Conservation (phyloP, 169 alveolate genomes). For the Theileria equi region DNA sequence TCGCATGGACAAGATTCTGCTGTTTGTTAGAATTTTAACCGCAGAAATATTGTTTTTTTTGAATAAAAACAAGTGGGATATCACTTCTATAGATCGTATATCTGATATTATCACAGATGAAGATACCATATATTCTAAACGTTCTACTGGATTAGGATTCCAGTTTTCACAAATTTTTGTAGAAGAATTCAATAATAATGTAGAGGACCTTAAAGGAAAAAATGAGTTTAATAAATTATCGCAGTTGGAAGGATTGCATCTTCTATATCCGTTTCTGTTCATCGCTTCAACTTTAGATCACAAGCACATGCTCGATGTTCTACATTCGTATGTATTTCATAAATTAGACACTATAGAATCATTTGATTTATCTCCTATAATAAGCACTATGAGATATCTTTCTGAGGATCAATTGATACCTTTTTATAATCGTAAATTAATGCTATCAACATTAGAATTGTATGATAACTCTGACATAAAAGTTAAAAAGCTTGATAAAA, state of each 20-base stretch:
- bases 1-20: slow-evolving; percentile 51
- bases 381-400: too few relatives aligned
- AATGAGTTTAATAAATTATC: background rate
- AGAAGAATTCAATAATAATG: slow-evolving; percentile 25
- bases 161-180: slow-evolving; percentile 39
- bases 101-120: slow-evolving; percentile 12
- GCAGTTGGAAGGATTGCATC: background rate
- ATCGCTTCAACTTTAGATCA: slow-evolving; percentile 3
- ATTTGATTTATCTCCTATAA: too few relatives aligned
- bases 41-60: slow-evolving; percentile 39
- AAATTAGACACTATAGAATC: background rate
- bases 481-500: too few relatives aligned
- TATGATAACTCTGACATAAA: too few relatives aligned
- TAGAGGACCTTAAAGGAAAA: background rate
- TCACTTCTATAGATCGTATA: slow-evolving; percentile 1
- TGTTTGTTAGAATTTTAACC: slow-evolving; percentile 44
- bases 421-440: too few relatives aligned
- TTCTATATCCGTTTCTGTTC: slow-evolving; percentile 17
- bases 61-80: slow-evolving; percentile 32
- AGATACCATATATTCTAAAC: slow-evolving; percentile 32
- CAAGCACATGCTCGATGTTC: slow-evolving; percentile 21
- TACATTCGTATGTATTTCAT: slow-evolving; percentile 8
- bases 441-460: too few relatives aligned
- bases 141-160: slow-evolving; percentile 32
- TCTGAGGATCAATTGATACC: too few relatives aligned